Base-by-base conservation (phyloP, 2,329 filamentous ascomycete species). In the Alternaria tenuissima region DNA sequence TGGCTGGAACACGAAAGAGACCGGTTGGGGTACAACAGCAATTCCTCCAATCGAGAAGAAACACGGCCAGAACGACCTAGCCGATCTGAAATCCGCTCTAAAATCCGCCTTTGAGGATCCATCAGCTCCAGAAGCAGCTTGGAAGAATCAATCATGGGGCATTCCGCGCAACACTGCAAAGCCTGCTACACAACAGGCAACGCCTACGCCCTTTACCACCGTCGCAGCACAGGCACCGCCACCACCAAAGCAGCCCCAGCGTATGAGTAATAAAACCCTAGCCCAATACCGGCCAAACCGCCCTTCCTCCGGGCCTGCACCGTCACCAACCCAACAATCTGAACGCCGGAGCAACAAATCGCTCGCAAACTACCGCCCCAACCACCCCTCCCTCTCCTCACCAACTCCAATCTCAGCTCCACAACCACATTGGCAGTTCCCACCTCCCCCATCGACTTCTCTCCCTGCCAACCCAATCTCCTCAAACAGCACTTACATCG, bases 371-470 rank as follows among this genome's bases (percentile, higher is more conserved):
- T 60, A 65, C 49, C 61, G 58, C 7, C 22, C 56, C 20, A 16
- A 41, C 8, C 3, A 36, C 47, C 32, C 32, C 0, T 36, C 32
- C 0, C 32, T 36, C 0, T 14, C 0, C 14, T 14, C 32, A 16
- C 11, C 11, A 14, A 14, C 0, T 7, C 32, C 12, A 36, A 12
- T 16, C 32, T 8, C 36, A 7, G 28, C 30, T 0, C 42, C 63
- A 6, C 74, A 0, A 76, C 80, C 68, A 14, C 12, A 14, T 14
- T 78, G 76, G 72, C 55, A 65, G 9, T 70, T 76, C 48, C 69
- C 69, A 7, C 66, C 65, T 47, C 59, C 55, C 36, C 61, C 59
- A 1, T 43, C 62, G 7, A 32, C 30, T 6, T 38, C 62, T 8
- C n/a, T 22, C 2, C 36, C 62, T 4, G 38, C 22, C 18, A 14